Base-by-base conservation (phyloP, 352 stramenopile species). In the Phytophthora citricola region DNA sequence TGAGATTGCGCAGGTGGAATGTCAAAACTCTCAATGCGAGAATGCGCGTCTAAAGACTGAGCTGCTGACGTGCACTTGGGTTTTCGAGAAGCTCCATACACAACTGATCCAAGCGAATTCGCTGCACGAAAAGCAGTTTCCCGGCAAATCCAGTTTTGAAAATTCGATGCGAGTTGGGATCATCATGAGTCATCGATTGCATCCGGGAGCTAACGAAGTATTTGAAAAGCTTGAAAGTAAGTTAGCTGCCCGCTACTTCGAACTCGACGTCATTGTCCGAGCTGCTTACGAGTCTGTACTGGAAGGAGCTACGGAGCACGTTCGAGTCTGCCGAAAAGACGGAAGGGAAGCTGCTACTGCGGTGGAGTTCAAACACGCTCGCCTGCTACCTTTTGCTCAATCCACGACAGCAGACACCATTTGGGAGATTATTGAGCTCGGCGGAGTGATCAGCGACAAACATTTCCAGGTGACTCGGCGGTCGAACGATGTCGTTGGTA, bases 361-460 rank as follows among this genome's bases (percentile, higher is more conserved):
- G 4, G 53, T 64, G 1, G 61, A 69, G 32, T 58, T 69, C 41
- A 39, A 58, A 14, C 51, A 64, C 9, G 22, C 31, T 47, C 53
- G 61, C 14, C 34, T 64, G 14, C 34, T 69, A 4, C 61, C 61
- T 3, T 69, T 63, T 12, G 46, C 11, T 3, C 38, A 55, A 39
- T 46, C 47, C 10, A 17, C 40, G 5, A 66, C 48, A 3, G 38
- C 46, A 1, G 63, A 39, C 5, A 54, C 54, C 0, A 32, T 69
- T 38, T 69, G 61, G 61, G 45, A 64, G 61, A 47, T 50, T 8
- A 59, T 69, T 17, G 39, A 44, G 14, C 17, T 64, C 0, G 61
- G 61, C 12, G 46, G 44, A 1, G 8, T 58, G 27, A 10, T 36
- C 5, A 36, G 29, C 10, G 38, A 59, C 11, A 8, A 32, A 24